Evolutionary conservation across 2,329 filamentous ascomycete species (phyloP), one percentile per base, ranked within the genome.

Genomic region (Colletotrichum theobromicola): DNA sequence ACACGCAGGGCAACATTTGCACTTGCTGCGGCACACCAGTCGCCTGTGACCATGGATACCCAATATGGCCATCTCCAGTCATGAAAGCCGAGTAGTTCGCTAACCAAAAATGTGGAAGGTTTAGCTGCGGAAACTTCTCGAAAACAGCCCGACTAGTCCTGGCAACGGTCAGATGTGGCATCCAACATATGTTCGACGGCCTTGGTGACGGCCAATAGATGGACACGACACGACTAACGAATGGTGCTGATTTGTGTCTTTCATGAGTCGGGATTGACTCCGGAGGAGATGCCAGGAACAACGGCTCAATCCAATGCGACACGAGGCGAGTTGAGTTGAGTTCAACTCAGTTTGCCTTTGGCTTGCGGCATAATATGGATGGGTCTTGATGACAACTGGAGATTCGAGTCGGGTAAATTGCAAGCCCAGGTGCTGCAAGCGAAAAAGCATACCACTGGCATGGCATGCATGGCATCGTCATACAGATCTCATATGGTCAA

Each of bases 281-380:
- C 21, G 15, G 28, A 10, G 42, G 55, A 61, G 13, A 42, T 60
- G 67, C 71, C 12, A 53, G 60, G 60, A 55, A 65, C 21, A 60
- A 53, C 24, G 53, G 35, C 66, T 64, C 30, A 32, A 53, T 74
- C 67, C 42, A 50, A 60, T 58, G 55, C 42, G 62, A 65, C 55
- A 72, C 61, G 67, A 74, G 55, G 62, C 68, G 55, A 72, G 26
- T 67, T 74, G 32, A 30, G 72, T 71, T 71, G 61, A 72, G 35
- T 70, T 60, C 32, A 57, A 68, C 55, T 62, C 64, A 32, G n/a
- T 61, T 30, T 35, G 16, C n/a, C 37, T 42, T 35, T 53, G n/a
- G 16, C 61, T 30, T 58, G n/a, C 34, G 28, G 32, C 37, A 62
- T 34, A 21, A 35, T 50, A 50, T 50, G 21, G 32, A 57, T 28